Percentiles rank a stretch among this genome's conserved stretches.
Conservation (phyloP, 352 stramenopile species). For the Pythium sukuiense region DNA sequence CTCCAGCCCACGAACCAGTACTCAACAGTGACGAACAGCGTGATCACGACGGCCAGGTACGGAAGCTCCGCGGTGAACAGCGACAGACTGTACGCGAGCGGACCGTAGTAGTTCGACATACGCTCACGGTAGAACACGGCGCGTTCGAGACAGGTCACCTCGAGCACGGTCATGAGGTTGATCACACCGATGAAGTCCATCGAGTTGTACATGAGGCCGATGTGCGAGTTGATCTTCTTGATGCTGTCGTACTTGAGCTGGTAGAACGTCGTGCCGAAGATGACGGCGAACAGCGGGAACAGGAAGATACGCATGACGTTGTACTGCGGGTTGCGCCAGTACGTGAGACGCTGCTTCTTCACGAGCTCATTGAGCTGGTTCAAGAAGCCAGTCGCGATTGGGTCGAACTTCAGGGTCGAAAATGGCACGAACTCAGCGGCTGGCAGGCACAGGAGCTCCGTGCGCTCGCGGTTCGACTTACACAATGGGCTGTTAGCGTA, state of each 20-base stretch:
- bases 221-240: slow-evolving; percentile 53
- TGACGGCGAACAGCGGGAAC: slow-evolving; percentile 52
- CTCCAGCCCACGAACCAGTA: slow-evolving; percentile 68
- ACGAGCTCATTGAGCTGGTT: slow-evolving; percentile 38
- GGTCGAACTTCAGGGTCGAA: slow-evolving; percentile 44
- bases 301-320: slow-evolving; percentile 54
- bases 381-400: slow-evolving; percentile 41
- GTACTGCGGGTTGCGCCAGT: slow-evolving; percentile 55
- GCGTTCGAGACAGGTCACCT: slow-evolving; percentile 53
- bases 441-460: slow-evolving; percentile 17
- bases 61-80: slow-evolving; percentile 62
- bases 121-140: slow-evolving; percentile 65
- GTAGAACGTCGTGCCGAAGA: slow-evolving; percentile 66
- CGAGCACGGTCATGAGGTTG: slow-evolving; percentile 59
- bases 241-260: slow-evolving; percentile 31
- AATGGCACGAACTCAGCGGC: slow-evolving; percentile 32
- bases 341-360: slow-evolving; percentile 44
- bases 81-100: slow-evolving; percentile 63
- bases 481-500: slow-evolving; percentile 44
- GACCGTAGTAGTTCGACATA: slow-evolving; percentile 76
- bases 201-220: slow-evolving; percentile 64
- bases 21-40: slow-evolving; percentile 53
- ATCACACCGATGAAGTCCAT: slow-evolving; percentile 68
- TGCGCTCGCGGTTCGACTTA: slow-evolving; percentile 30
- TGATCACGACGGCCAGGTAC: slow-evolving; percentile 51